Percentiles rank a stretch among this genome's conserved stretches.
Evolutionary conservation across 148 eudicot species (phyloP).

Genomic region (Fagopyrum homotropicum): DNA sequence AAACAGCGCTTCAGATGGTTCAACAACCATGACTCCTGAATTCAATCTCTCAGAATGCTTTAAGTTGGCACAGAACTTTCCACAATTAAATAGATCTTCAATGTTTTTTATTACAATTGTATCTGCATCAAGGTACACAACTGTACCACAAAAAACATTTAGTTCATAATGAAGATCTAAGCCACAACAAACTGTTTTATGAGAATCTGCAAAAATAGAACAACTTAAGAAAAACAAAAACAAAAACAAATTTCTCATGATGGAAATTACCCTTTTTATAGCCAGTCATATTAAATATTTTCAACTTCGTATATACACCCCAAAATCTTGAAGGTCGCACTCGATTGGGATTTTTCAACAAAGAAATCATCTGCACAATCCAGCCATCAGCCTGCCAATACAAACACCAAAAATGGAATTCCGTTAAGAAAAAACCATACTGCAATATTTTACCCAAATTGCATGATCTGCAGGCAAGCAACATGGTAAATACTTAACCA

Average conservation of each 20-base stretch:
- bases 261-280: slow-evolving; percentile 67
- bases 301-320: slow-evolving; percentile 97
- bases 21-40: slow-evolving; percentile 96
- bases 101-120: slow-evolving; percentile 83
- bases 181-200: background rate
- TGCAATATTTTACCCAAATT: background rate
- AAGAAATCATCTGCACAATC: slow-evolving; percentile 75
- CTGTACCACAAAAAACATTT: slow-evolving; percentile 31
- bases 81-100: slow-evolving; percentile 85
- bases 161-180: background rate
- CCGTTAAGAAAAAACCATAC: background rate
- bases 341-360: slow-evolving; percentile 80
- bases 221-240: background rate
- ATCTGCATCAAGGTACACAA: slow-evolving; percentile 99
- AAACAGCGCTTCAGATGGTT: slow-evolving; percentile 77
- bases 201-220: background rate
- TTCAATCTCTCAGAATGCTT: slow-evolving; percentile 99
- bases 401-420: slow-evolving; percentile 11
- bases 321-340: slow-evolving; percentile 87
- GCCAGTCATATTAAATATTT: slow-evolving; percentile 87
- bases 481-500: background rate
- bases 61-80: slow-evolving; percentile 92
- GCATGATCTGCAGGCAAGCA: background rate
- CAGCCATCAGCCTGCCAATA: slow-evolving; percentile 87
- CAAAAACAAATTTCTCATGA: background rate